Base-by-base conservation (phyloP, 169 alveolate genomes). In the Cryptosporidium sp. region DNA sequence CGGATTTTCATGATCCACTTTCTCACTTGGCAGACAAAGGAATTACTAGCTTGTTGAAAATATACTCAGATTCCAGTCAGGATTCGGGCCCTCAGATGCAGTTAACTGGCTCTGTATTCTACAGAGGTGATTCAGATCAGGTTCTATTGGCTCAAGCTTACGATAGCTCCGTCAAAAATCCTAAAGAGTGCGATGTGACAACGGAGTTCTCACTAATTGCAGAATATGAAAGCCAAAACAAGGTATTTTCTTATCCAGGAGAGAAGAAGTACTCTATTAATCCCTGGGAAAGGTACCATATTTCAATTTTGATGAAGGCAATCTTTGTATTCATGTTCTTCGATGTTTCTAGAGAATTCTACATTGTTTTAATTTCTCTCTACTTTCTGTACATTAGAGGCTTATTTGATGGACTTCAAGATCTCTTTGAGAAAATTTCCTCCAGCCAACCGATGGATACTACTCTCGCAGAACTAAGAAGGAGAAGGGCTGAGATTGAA, bases 241-340 rank as follows among this genome's bases (percentile, higher is more conserved):
- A 80, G 52, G 23, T 2, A 16, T 80, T 80, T 65, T 59, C 75
- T 21, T 80, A 80, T 65, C 75, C 62, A 58, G 70, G 55, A 12
- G 89, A 80, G 55, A 80, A 65, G 68, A 80, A 48, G 45, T 80
- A 62, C 35, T 62, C 89, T 18, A 80, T 62, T 21, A 80, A 80
- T 65, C 80, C 80, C 14, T 80, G 89, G 89, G 89, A 80, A 65
- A 80, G 89, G 51, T 80, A 80, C 4, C 89, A 80, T 45, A 52
- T 80, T 62, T 59, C 75, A 43, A 80, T 80, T 10, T 80, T 80
- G 55, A 80, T 80, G 48, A 80, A 67, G 51, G 75, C 75, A 16
- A 62, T 80, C 33, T 80, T 80, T 35, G 50, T 80, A 37, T 80
- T 80, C 55, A 45, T 80, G 62, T 80, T 80, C 55, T 80, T 80